phyloP scores from a whole-genome alignment of 352 stramenopile species.

The Albugo candida region DNA sequence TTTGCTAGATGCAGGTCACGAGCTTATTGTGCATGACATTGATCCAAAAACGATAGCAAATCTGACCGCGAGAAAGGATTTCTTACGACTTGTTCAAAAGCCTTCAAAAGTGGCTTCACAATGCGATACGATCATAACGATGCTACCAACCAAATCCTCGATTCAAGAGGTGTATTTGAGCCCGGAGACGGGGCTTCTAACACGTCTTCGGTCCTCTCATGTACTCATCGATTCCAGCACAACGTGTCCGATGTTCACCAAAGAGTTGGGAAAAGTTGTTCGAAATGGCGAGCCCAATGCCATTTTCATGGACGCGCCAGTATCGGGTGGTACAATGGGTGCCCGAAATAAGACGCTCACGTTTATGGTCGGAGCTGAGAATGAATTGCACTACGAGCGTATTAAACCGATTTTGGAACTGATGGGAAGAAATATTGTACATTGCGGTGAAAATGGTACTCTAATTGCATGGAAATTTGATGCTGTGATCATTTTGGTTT shows the following conservation, averaged over 20 bases:
- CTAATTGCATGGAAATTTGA: not conserved
- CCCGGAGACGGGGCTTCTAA: constrained; percentile 34
- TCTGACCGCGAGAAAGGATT: constrained; percentile 21
- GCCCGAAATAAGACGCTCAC: constrained; percentile 90
- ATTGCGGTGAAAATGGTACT: constrained; percentile 50
- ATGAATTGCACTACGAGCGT: constrained; percentile 29
- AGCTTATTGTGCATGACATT: constrained; percentile 67
- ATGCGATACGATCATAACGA: constrained; percentile 82
- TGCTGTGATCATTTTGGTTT: constrained; percentile 2
- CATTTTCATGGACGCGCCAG: constrained; percentile 87
- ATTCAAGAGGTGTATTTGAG: constrained; percentile 74
- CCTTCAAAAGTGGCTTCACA: constrained; percentile 56
- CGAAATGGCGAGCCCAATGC: constrained; percentile 19
- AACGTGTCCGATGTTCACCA: constrained; percentile 86
- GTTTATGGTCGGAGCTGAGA: constrained; percentile 90
- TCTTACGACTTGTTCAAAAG: constrained; percentile 25
- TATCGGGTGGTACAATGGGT: constrained; percentile 92
- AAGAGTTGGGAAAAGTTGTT: constrained; percentile 55
- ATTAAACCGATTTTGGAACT: constrained; percentile 65
- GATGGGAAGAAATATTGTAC: constrained; percentile 91
- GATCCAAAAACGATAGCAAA: constrained; percentile 24
- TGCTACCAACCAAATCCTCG: constrained; percentile 82
- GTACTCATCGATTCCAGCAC: constrained; percentile 92
- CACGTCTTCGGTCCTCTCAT: constrained; percentile 43
- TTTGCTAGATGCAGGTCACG: constrained; percentile 58